Percentiles rank a stretch among this genome's conserved stretches.
These are phyloP conservation scores for Tetratostichococcus sp. DNA, from an alignment of 139 green algal genomes.

Conservation along the genomic window DNA sequence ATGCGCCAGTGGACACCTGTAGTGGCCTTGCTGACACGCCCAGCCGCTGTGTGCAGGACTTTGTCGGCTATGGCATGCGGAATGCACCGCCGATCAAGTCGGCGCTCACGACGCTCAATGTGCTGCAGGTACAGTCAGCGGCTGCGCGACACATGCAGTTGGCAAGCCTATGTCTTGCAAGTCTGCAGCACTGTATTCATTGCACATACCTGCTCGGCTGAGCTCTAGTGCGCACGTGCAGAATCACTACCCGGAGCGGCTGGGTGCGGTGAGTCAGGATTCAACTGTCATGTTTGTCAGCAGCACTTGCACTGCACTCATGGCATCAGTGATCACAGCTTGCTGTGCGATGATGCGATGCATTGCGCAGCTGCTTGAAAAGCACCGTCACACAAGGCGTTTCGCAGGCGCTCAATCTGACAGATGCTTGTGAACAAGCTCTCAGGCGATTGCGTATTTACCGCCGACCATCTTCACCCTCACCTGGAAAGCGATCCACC, in stretches of 20 bases:
- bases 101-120: constrained; percentile 39
- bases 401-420: no score
- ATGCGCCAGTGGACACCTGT: no score
- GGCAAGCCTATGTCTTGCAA: neutral
- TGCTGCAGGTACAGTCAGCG: constrained; percentile 13
- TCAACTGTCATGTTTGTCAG: no score
- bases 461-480: constrained; percentile 69
- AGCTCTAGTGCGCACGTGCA: no score
- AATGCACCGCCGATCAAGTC: constrained; percentile 68
- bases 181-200: no score
- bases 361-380: no score
- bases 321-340: no score
- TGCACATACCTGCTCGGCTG: no score
- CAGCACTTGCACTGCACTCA: no score
- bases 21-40: no score
- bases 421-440: neutral
- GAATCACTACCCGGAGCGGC: constrained; percentile 82
- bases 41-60: neutral
- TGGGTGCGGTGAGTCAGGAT: constrained; percentile 33
- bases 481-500: constrained; percentile 67
- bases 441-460: constrained; percentile 63
- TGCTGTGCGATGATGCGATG: no score
- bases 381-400: no score
- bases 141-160: neutral
- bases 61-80: constrained; percentile 10